A percentile compares a stretch with the other conserved stretches of the same genome.
phyloP scores from a whole-genome alignment of 2,329 filamentous ascomycete species.

The Trichoderma breve region DNA sequence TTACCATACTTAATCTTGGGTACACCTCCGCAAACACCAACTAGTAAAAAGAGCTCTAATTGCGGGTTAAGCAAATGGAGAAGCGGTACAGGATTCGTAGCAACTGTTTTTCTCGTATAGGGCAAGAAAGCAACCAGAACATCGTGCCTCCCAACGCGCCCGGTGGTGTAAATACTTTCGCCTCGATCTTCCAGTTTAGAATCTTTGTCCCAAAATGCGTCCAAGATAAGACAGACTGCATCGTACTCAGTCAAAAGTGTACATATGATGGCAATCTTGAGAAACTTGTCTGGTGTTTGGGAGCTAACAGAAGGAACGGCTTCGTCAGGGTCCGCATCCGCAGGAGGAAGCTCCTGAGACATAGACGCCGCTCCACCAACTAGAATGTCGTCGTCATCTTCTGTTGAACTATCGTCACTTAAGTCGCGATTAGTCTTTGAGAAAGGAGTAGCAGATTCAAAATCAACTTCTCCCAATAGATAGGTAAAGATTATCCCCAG shows the following conservation, averaged over 20 bases:
- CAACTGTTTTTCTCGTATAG: too few relatives aligned
- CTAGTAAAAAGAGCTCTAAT: neutral
- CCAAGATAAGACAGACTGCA: neutral
- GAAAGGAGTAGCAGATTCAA: slow-evolving; percentile 58
- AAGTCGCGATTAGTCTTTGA: slow-evolving; percentile 65
- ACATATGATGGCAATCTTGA: neutral
- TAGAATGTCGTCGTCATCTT: slow-evolving; percentile 63
- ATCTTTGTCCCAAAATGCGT: neutral
- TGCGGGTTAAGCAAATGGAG: too few relatives aligned
- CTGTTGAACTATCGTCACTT: slow-evolving; percentile 76
- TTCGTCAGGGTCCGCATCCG: slow-evolving; percentile 38
- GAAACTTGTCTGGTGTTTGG: neutral
- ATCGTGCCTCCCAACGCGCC: neutral
- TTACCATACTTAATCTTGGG: neutral
- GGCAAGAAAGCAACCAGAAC: too few relatives aligned
- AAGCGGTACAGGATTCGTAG: too few relatives aligned
- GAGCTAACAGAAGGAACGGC: neutral
- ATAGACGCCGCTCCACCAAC: slow-evolving; percentile 55
- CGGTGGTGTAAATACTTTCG: neutral
- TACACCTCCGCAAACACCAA: neutral
- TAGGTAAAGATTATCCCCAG: slow-evolving; percentile 62
- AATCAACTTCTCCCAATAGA: slow-evolving; percentile 61
- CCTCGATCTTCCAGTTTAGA: accelerated
- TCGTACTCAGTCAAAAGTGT: neutral
- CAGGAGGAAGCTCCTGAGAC: slow-evolving; percentile 59